Evolutionary conservation across 345 rosid genomes (phyloP).

Genomic region (Boechera stricta): DNA sequence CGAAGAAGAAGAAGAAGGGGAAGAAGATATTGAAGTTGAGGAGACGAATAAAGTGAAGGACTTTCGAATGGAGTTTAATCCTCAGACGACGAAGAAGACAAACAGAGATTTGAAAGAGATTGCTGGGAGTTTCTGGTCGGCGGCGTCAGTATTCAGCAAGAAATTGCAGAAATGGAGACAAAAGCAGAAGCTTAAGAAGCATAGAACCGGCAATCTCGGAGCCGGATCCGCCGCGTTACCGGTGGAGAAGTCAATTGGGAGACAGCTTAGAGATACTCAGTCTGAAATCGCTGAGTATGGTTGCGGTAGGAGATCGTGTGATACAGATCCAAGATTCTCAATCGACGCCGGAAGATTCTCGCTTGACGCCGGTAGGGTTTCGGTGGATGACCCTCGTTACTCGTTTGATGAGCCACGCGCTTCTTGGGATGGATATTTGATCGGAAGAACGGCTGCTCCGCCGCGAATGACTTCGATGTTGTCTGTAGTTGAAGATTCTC

Average conservation of each 20-base stretch:
- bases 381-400: slow-evolving; percentile 84
- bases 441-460: slow-evolving; percentile 59
- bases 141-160: slow-evolving; percentile 96
- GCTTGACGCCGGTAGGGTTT: slow-evolving; percentile 65
- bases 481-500: slow-evolving; percentile 93
- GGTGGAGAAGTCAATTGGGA: slow-evolving; percentile 86
- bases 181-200: slow-evolving; percentile 92
- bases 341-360: slow-evolving; percentile 81
- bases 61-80: slow-evolving; percentile 73
- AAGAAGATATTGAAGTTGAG: slow-evolving; percentile 53
- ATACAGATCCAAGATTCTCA: slow-evolving; percentile 95
- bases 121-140: slow-evolving; percentile 95
- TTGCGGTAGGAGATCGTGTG: slow-evolving; percentile 91
- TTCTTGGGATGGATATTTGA: slow-evolving; percentile 90
- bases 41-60: slow-evolving; percentile 72
- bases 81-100: slow-evolving; percentile 65
- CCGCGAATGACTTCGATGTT: slow-evolving; percentile 90
- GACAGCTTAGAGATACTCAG: slow-evolving; percentile 90
- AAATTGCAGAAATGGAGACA: slow-evolving; percentile 95
- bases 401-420: slow-evolving; percentile 98
- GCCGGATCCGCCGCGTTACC: slow-evolving; percentile 74
- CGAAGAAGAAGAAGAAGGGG: slow-evolving; percentile 35
- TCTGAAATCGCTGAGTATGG: slow-evolving; percentile 97
- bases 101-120: slow-evolving; percentile 76
- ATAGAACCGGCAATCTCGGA: slow-evolving; percentile 38